phyloP scores from a whole-genome alignment of 2,329 filamentous ascomycete species.

The Talaromyces sp. region DNA sequence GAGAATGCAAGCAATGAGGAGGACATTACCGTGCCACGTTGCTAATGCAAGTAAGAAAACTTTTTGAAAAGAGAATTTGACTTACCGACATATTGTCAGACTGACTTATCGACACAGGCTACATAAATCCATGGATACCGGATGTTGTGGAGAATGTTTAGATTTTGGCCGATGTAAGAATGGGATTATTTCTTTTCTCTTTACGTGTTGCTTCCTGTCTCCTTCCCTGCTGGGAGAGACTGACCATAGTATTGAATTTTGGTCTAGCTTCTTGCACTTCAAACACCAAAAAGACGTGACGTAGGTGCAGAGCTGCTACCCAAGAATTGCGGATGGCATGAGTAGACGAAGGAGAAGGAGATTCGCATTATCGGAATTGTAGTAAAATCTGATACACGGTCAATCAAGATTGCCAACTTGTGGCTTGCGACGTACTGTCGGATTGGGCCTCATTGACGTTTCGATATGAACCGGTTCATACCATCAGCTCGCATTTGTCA shows the following conservation, averaged over 20 bases:
- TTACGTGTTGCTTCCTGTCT: not conserved
- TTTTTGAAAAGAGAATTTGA: not conserved
- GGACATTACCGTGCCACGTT: conserved; percentile 3
- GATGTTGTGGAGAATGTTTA: not conserved
- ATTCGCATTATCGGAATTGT: not conserved
- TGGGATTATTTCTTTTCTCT: not conserved
- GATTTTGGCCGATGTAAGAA: not conserved
- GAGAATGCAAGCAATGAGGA: conserved; percentile 5
- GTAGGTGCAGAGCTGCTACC: not conserved
- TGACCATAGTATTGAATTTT: not conserved
- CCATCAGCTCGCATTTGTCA: not conserved
- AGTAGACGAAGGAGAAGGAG: not conserved
- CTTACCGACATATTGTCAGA: not conserved
- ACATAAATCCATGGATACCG: no score
- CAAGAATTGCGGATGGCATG: not conserved
- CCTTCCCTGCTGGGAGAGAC: not conserved
- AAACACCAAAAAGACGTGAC: not conserved
- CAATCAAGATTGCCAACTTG: not conserved
- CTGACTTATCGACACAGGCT: not conserved
- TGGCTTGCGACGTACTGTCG: not conserved
- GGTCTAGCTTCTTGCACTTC: not conserved
- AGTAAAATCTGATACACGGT: not conserved
- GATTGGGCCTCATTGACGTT: not conserved
- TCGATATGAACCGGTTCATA: not conserved
- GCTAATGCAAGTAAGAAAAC: not conserved